Base-by-base conservation (phyloP, 768 basidiomycete species). In the Phylloporus scabripes region DNA sequence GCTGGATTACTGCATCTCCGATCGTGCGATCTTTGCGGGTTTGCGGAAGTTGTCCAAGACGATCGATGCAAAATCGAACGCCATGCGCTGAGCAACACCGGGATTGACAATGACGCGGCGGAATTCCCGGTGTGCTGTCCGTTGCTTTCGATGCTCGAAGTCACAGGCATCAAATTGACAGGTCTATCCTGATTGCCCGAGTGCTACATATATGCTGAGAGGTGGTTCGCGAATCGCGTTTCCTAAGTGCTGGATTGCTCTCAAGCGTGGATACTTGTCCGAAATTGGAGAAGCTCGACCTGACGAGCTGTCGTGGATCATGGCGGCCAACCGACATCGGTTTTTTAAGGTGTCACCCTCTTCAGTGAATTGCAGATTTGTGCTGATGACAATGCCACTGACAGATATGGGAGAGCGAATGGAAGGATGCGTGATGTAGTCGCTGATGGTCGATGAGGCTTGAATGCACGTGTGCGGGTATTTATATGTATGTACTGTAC, bases 231-330 rank as follows among this genome's bases (percentile, higher is more conserved):
- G 36, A 37, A 10, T 37, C 17, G 36, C 18, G 5, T 37, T 11
- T 8, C 1, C 21, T 43, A 87, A 84, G 70, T 46, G 67, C 62
- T 0, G 85, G 78, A 7, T 58, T 87, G 18, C 80, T 79, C 54
- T 53, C 63, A 2, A 74, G 87, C 32, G 68, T 87, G 26, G 78
- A 85, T 54, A 72, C 71, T 0, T 87, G 85, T 54, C 53, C 68
- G 2, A 68, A 65, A 24, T 67, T 87, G 24, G 64, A 70, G 49
- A 75, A 68, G n/a, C 59, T 87, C 12, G 78, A 85, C 57, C 65
- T 87, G 39, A 86, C 82, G 4, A 79, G 82, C 50, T 87, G 85
- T 52, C 73, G 85, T 45, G 78, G 5, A 72, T 87, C 46, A 70
- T 59, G 6, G 73, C 85, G 5, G 70, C 70, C 1, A 81, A 85